These are phyloP conservation scores for Canavalia gladiata DNA, from an alignment of 306 rosid species.

Conservation along the genomic window DNA sequence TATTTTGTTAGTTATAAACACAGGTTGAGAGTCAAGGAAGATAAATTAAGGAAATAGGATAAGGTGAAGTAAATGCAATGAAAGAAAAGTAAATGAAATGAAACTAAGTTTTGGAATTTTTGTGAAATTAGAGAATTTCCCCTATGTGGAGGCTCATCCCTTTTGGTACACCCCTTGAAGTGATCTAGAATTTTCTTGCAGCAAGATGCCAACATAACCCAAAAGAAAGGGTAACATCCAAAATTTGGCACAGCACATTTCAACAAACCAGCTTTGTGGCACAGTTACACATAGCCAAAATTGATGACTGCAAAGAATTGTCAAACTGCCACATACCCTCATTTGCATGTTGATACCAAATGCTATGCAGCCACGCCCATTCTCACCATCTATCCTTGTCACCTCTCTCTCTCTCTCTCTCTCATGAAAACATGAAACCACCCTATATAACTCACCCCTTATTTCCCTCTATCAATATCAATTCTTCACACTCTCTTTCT, in stretches of 20 bases:
- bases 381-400: background rate
- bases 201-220: constrained; percentile 26
- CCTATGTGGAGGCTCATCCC: background rate
- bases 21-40: background rate
- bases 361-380: constrained; percentile 68
- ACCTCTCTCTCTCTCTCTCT: constrained; percentile 1
- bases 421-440: background rate
- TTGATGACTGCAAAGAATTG: constrained; percentile 41
- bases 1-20: background rate
- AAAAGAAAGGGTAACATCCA: constrained; percentile 22
- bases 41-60: background rate
- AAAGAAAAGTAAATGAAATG: background rate
- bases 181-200: constrained; percentile 12
- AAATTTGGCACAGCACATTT: constrained; percentile 33
- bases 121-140: background rate
- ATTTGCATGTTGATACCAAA: constrained; percentile 84
- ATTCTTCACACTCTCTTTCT: background rate
- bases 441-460: constrained; percentile 51
- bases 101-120: background rate
- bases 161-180: background rate
- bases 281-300: constrained; percentile 17
- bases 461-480: constrained; percentile 35
- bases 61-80: background rate
- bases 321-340: constrained; percentile 74
- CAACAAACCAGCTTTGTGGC: background rate